A percentile compares a stretch with the other conserved stretches of the same genome.
phyloP scores from a whole-genome alignment of 2,329 filamentous ascomycete genomes.

The Penicillium fuscoglaucum region DNA sequence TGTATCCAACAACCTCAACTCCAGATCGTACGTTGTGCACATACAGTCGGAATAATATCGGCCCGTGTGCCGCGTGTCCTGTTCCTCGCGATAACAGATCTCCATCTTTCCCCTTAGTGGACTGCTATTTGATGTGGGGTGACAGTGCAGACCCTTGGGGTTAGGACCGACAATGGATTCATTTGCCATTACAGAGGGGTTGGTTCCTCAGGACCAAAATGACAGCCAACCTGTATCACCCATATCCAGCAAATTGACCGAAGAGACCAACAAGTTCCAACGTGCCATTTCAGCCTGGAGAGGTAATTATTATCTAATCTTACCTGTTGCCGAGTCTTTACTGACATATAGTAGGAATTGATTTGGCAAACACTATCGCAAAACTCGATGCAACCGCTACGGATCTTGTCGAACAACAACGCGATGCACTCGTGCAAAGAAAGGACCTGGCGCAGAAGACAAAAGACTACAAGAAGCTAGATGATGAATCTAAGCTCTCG shows the following conservation, averaged over 20 bases:
- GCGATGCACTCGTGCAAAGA: constrained; percentile 91
- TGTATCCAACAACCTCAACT: background rate
- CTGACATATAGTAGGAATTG: constrained; percentile 64
- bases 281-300: constrained; percentile 94
- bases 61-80: constrained; percentile 34
- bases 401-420: constrained; percentile 88
- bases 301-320: constrained; percentile 58
- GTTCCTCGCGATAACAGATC: constrained; percentile 23
- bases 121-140: constrained; percentile 30
- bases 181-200: constrained; percentile 44
- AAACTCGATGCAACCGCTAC: constrained; percentile 91
- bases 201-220: constrained; percentile 35
- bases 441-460: constrained; percentile 99
- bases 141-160: constrained; percentile 17
- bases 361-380: constrained; percentile 78
- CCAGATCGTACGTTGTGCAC: background rate
- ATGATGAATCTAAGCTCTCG: constrained; percentile 79
- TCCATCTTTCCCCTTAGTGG: constrained; percentile 19
- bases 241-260: constrained; percentile 39
- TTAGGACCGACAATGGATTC: constrained; percentile 42
- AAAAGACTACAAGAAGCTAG: constrained; percentile 93
- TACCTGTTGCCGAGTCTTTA: background rate
- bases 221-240: constrained; percentile 26
- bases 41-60: constrained; percentile 37
- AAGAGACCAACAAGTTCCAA: constrained; percentile 89